Evolutionary conservation across 306 rosid species (phyloP).

Genomic region (Ormosia emarginata): DNA sequence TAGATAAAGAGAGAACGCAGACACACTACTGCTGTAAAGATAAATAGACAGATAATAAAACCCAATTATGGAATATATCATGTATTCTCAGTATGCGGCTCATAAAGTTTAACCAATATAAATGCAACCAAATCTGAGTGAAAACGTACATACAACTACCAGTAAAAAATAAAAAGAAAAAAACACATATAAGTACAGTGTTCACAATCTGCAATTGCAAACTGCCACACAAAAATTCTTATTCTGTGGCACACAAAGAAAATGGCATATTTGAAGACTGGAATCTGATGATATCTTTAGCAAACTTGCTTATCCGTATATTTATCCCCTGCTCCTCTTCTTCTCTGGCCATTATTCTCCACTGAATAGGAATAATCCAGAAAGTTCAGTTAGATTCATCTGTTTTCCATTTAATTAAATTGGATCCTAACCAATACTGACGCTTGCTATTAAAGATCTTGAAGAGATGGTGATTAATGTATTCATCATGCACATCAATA

Average conservation of each 20-base stretch:
- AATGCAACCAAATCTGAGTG: neutral
- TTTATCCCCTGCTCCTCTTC: neutral
- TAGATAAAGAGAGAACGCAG: neutral
- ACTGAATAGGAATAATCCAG: neutral
- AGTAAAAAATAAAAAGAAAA: too few species aligned
- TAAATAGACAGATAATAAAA: neutral
- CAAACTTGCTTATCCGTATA: conserved; percentile 9
- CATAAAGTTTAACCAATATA: neutral
- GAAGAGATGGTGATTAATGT: neutral
- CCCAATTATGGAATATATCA: conserved; percentile 7
- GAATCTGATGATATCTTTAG: conserved; percentile 2
- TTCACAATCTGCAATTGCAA: neutral
- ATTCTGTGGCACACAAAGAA: neutral
- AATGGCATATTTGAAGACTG: conserved; percentile 12
- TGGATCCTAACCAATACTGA: neutral
- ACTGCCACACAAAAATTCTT: conserved; percentile 3
- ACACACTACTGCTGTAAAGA: conserved; percentile 1
- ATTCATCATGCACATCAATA: neutral
- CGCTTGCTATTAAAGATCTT: neutral
- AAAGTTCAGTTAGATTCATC: conserved; percentile 26
- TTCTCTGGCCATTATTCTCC: conserved; percentile 19
- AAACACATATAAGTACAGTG: neutral
- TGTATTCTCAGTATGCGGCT: neutral
- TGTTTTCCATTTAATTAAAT: neutral
- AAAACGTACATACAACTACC: neutral